Evolutionary conservation across 2,329 filamentous ascomycete species (phyloP), one percentile per base, ranked within the genome.

Genomic region (Cordyceps cateniannulata): DNA sequence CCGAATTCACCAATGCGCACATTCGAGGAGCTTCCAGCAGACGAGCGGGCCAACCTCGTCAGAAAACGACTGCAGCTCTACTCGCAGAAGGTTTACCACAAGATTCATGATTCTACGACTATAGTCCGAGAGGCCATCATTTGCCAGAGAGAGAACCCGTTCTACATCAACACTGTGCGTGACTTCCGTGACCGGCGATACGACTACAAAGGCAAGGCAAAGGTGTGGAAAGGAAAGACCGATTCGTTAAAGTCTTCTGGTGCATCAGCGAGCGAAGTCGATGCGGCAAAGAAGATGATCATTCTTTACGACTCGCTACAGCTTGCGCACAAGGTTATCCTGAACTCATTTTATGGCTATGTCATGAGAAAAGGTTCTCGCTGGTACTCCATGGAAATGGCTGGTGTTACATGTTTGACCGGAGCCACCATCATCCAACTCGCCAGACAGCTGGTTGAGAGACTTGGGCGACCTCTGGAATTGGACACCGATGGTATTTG

Each of bases 381-480:
- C 60, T 99, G 95, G 95, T 99, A 99, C 72, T 99, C 95, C 20
- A 88, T 99, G 84, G 95, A 99, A 72, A 99, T 99, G 95, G 95
- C 96, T 18, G 95, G 95, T 67, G 95, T 99, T 5, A 99, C 95
- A 47, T 99, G 95, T 77, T 79, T 99, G 72, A 99, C 95, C 1
- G 95, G 95, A 64, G 95, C 95, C 35, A 90, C 87, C 47, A 99
- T 99, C 71, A 99, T 99, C 72, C 95, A 99, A 70, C 86, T 99
- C 83, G 96, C 95, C 20, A 86, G 93, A 69, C 88, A 95, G 68
- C 83, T 99, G 2, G 93, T 99, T 4, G 95, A 99, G 71, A 85
- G 95, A 8, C 90, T 99, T 42, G 95, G 95, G 25, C 85, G 95
- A 61, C 95, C 95, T 0, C 80, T 99, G 57, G 95, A 99, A 73